These are phyloP conservation scores for Crepidotus variabilis DNA, from an alignment of 768 basidiomycete species.

Conservation along the genomic window DNA sequence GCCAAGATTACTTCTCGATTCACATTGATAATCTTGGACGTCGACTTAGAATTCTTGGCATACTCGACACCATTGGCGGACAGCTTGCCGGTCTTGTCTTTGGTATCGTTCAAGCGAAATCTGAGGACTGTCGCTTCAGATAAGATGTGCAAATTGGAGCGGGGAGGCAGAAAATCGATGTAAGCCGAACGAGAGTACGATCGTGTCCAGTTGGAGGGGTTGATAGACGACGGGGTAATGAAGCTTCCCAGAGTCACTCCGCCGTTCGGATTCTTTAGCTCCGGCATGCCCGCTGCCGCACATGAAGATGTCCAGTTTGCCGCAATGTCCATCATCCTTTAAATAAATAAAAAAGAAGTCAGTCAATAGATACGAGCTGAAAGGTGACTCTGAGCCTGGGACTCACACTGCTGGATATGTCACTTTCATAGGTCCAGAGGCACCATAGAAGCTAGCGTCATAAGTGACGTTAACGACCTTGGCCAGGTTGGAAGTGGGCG, in stretches of 20 bases:
- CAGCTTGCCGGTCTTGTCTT: conserved; percentile 29
- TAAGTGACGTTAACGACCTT: conserved; percentile 37
- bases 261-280: conserved; percentile 38
- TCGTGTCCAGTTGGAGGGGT: conserved; percentile 60
- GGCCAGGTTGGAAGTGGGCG: conserved; percentile 36
- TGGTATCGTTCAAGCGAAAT: conserved; percentile 37
- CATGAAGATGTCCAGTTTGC: conserved; percentile 55
- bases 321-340: conserved; percentile 39
- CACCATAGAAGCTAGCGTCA: conserved; percentile 42
- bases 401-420: conserved; percentile 38
- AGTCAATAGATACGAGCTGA: not conserved
- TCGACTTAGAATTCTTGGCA: conserved; percentile 28
- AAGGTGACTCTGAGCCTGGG: not conserved
- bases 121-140: conserved; percentile 52
- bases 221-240: conserved; percentile 57
- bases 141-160: conserved; percentile 56
- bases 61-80: conserved; percentile 37
- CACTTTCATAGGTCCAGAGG: conserved; percentile 39
- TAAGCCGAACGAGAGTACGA: conserved; percentile 63
- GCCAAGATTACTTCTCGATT: conserved; percentile 54
- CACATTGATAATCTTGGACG: conserved; percentile 41
- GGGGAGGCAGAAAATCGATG: conserved; percentile 55
- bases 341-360: not conserved
- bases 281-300: conserved; percentile 39
- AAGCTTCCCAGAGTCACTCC: conserved; percentile 48